Percentiles rank a stretch among this genome's conserved stretches.
phyloP scores from a whole-genome alignment of 768 basidiomycete species.

The Holtermanniella nyarrowii region DNA sequence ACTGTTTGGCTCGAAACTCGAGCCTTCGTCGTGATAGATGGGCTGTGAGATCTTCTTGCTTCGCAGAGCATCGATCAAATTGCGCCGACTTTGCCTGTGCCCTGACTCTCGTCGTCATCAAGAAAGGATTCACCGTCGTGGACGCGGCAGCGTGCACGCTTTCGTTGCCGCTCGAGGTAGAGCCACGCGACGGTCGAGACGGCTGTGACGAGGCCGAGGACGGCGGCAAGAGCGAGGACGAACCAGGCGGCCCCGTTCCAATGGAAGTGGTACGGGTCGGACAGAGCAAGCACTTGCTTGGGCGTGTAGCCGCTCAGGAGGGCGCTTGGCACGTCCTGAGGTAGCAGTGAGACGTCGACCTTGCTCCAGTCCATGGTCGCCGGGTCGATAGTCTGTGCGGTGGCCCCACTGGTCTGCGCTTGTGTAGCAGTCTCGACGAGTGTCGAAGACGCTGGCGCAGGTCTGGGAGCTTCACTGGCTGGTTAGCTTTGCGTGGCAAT shows the following conservation, averaged over 20 bases:
- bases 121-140: neutral
- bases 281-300: slow-evolving; percentile 6
- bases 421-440: neutral
- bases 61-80: neutral
- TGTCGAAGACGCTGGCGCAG: neutral
- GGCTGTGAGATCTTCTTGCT: neutral
- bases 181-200: neutral
- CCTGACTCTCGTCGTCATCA: neutral
- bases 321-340: neutral
- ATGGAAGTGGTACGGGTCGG: slow-evolving; percentile 7
- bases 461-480: neutral
- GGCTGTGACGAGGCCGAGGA: slow-evolving; percentile 1
- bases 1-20: neutral
- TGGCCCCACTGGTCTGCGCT: neutral
- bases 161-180: too few relatives aligned
- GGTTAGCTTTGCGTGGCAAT: too few relatives aligned
- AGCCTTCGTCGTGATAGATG: neutral
- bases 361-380: neutral
- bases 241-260: slow-evolving; percentile 19
- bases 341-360: neutral
- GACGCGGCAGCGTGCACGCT: too few relatives aligned
- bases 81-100: neutral
- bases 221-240: slow-evolving; percentile 12
- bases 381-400: neutral
- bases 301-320: slow-evolving; percentile 7